Evolutionary conservation across 371 early-diverging fungal species (phyloP), one percentile per base, ranked within the genome.

Genomic region (Saksenaea vasiformis): DNA sequence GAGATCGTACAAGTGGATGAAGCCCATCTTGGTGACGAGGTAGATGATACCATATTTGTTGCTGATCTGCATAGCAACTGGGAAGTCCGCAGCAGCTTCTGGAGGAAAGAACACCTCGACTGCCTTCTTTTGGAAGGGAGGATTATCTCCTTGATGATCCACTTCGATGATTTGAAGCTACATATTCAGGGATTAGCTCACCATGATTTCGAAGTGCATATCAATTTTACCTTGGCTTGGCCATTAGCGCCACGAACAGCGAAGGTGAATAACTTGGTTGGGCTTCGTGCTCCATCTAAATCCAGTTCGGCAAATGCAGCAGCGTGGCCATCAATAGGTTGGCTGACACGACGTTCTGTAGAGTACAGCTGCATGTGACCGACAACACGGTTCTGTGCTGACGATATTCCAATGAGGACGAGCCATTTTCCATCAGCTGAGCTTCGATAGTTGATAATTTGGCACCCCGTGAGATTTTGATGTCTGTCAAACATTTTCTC

Each of bases 321-420:
- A 39, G 97, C 96, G 69, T 98, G 98, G 34, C 97, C 99, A 76
- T 98, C 98, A 55, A 98, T 92, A 51, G 92, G 88, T 78, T 98
- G 98, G 69, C 93, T 92, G 60, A 96, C 95, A 31, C 89, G 87
- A 59, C 96, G 91, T 47, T 96, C 97, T 67, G 87, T 93, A 64
- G 93, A 92, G 74, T 90, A 98, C 28, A 98, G 87, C 73, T 98
- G 98, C 95, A 98, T 96, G 47, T 87, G 87, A 55, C 99, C 99
- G 7, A 88, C 95, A 44, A 98, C 94, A 61, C 96, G 93, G 9
- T 90, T 90, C 53, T 93, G 86, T 83, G 87, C 89, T 19, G 96
- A 93, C n/a, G 95, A 91, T 59, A 98, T 98, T 54, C 99, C 98
- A 55, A 96, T 86, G 44, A 98, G 85, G 15, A 95, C 84, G 82